phyloP scores from a whole-genome alignment of 2,329 filamentous ascomycete genomes.

The Fusarium sp. region DNA sequence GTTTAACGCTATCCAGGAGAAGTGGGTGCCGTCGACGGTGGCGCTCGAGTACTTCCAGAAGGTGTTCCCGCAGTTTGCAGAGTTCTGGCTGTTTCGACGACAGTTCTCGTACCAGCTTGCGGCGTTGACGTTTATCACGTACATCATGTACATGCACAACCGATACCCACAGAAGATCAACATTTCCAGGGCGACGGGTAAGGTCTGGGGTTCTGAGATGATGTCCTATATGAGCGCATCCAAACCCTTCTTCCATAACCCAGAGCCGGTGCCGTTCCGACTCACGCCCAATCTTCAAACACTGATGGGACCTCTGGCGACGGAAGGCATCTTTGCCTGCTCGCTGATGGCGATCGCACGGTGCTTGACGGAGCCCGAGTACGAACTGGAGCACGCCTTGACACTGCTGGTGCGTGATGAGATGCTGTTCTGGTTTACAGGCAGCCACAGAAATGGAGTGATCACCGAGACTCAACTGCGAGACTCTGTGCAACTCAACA shows the following conservation, averaged over 20 bases:
- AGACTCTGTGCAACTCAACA: slow-evolving; percentile 86
- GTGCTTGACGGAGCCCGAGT: slow-evolving; percentile 88
- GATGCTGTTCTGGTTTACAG: slow-evolving; percentile 97
- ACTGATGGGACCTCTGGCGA: slow-evolving; percentile 94
- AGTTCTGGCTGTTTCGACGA: slow-evolving; percentile 98
- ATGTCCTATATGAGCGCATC: slow-evolving; percentile 88
- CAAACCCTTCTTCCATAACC: slow-evolving; percentile 93
- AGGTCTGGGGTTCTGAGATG: slow-evolving; percentile 96
- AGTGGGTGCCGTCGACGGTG: slow-evolving; percentile 86
- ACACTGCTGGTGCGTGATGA: slow-evolving; percentile 97
- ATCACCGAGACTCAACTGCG: slow-evolving; percentile 74
- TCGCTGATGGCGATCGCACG: slow-evolving; percentile 96
- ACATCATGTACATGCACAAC: slow-evolving; percentile 96
- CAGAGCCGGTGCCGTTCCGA: slow-evolving; percentile 95
- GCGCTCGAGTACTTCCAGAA: slow-evolving; percentile 90
- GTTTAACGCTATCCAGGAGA: slow-evolving; percentile 93
- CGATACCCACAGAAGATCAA: slow-evolving; percentile 96
- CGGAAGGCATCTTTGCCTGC: slow-evolving; percentile 95
- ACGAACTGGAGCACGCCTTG: slow-evolving; percentile 94
- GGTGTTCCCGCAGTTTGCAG: slow-evolving; percentile 87
- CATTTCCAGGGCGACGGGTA: slow-evolving; percentile 87
- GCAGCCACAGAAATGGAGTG: slow-evolving; percentile 69
- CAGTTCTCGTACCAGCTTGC: slow-evolving; percentile 98
- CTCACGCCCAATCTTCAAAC: slow-evolving; percentile 96
- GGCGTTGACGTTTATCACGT: slow-evolving; percentile 97